Base-by-base conservation (phyloP, 108 stramenopile genomes). In the Fragilariopsis cylindrus region DNA sequence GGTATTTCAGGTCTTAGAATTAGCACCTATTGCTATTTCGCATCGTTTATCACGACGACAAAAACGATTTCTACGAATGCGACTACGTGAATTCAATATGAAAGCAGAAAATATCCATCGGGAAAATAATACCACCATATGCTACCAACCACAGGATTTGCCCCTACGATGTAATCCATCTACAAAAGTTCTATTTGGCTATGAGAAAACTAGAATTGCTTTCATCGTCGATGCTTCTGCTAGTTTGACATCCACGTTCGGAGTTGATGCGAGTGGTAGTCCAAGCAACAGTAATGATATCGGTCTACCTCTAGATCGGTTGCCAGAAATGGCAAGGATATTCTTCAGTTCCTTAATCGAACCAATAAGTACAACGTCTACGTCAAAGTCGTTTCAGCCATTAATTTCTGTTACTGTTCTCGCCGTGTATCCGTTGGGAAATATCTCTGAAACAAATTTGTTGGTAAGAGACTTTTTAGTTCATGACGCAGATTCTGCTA, bases 201-300 rank as follows among this genome's bases (percentile, higher is more conserved):
- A 94, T 75, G 90, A 91, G 77, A 73, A 87, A 47, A 91, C 93
- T 8, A 78, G 89, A 11, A 89, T 94, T 56, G 90, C 86, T n/a
- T 86, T 94, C 78, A 81, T 86, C 55, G 64, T 94, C 39, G 93
- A 94, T 85, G 93, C 93, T 15, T 87, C 86, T 46, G 86, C 93
- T 6, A 88, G 87, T 71, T 67, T 90, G 68, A 89, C 90, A 30
- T 82, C 84, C 19, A 82, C 88, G 0, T 84, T 82, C 70, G 88
- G 85, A 16, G 64, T 74, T n/a, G 60, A 70, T 39, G 76, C 69
- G 16, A 70, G 39, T 15, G 43, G 60, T 40, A 53, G 76, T 12
- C 60, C 60, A 7, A 48, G 72, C 11, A 16, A 48, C 4, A 68
- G 63, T 19, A 60, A 70, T n/a, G 52, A 69, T 52, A 52, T 12